Evolutionary conservation across 257 asterid species (phyloP), one percentile per base, ranked within the genome.

Genomic region (Verbascum thapsus): DNA sequence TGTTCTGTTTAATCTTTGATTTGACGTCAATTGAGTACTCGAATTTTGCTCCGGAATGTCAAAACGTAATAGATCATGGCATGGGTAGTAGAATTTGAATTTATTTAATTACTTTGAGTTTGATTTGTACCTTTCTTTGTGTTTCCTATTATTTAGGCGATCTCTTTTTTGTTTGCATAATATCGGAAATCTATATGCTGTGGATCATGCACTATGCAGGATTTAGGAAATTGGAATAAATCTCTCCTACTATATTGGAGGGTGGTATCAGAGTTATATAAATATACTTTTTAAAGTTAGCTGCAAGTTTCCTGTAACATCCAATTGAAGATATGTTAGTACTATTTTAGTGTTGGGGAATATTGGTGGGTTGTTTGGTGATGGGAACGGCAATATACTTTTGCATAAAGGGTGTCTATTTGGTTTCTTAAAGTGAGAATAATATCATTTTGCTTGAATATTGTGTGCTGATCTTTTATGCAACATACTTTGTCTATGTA

Each of bases 341-440:
- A 6, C 60, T 53, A 42, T 35, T 52, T 58, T 39, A 41, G 66
- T 47, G 62, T 51, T 43, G 53, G 66, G 70, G 59, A 17, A 8
- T 50, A 34, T 53, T 19, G 59, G 16, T 43, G 67, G 59, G 68
- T 58, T 65, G 74, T 66, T 69, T 48, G 70, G 61, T 66, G 68
- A 55, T 66, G 69, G 51, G 22, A 53, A 42, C 54, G 55, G 52
- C 18, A 48, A 53, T 47, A 58, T 45, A 68, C 63, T 63, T 68
- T 42, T 44, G 58, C 62, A 35, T 42, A 67, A 63, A 67, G 62
- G 62, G 64, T 49, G 58, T 62, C 51, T 62, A 55, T 68, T 43
- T 70, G 77, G 74, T 47, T 30, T 53, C 23, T 16, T 68, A 67
- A 56, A 71, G 81, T 56, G 60, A 67, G 61, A 68, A 56, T 62